Evolutionary conservation across 805 yeast species (phyloP), one percentile per base, ranked within the genome.

Genomic region (Cyberlindnera mrakii): DNA sequence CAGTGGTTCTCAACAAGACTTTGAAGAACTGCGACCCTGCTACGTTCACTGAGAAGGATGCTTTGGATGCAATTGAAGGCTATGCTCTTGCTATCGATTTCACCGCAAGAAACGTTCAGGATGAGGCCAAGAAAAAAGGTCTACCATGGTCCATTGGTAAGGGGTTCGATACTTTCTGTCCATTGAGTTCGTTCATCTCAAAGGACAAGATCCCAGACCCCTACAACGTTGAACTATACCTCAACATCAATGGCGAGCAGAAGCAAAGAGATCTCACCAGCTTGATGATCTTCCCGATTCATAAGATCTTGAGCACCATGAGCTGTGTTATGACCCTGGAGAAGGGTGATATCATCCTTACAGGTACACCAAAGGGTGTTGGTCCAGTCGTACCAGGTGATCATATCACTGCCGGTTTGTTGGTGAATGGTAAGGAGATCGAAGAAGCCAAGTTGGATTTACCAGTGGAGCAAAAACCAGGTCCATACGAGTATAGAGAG

Each of bases 351-450:
- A 72, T 93, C 49, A 80, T 93, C 45, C 71, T 93, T 40, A 93
- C 99, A 1, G 99, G 99, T 15, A 93, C 99, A 1, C 99, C 99
- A 37, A 87, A 89, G 63, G 99, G 99, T 15, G 99, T 93, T n/a
- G 96, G 98, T 8, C 67, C 74, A 20, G 66, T 90, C 30, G 63
- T 62, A 6, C 85, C 95, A 0, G 98, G 97, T 9, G 98, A 93
- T 59, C 58, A 62, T 20, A 68, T 93, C 23, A 70, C 71, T 37
- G 95, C 95, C 6, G 74, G 76, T 50, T 63, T 88, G 48, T 64
- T 17, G 25, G 74, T 72, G 29, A 75, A 75, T 30, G 91, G 80
- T 10, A 58, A 75, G 44, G 70, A 70, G 9, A 59, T 91, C 23
- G 77, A 72, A 29, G 77, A 72, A 31, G 66, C 66, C 52, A 43